Evolutionary conservation across 108 stramenopile genomes (phyloP), one percentile per base, ranked within the genome.

Genomic region (Discostella pseudostelligera): DNA sequence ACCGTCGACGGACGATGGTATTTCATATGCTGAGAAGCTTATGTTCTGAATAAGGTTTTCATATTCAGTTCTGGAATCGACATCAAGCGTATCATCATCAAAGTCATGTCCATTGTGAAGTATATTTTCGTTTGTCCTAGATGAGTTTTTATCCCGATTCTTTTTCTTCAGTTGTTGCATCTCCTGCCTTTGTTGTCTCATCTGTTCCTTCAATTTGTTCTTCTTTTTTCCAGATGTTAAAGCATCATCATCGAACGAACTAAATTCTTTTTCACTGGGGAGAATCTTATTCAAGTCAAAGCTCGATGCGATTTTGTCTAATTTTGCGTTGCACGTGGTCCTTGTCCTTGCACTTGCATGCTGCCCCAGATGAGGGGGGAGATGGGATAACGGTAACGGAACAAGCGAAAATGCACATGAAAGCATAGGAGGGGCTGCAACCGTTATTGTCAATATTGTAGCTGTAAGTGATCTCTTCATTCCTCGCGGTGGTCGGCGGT

Each of bases 201-300:
- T 37, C 28, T 64, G 45, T 35, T 50, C 45, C 13, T 64, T 56
- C 47, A 71, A n/a, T 29, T 62, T 78, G 22, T 67, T 53, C 37
- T 59, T 60, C 53, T 78, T 78, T 21, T 39, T 66, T 44, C 67
- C 70, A 24, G 66, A 70, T 43, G 4, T 40, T 19, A 55, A 39
- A 28, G 62, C 54, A 17, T 59, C 65, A 0, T 45, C 57, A 3
- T 58, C 63, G 7, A 1, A n/a, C 10, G 40, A 12, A 24, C 24
- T 20, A 45, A 77, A 77, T 56, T 69, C 47, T 29, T 65, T 59
- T 70, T 77, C 76, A 37, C 39, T 69, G 2, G 63, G 51, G 0
- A 77, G 53, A 32, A 77, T 77, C 25, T 59, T 68, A 47, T 77
- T 63, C 46, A 77, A 62, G 59, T 77, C 68, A 48, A 70, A 70